Evolutionary conservation across 2,329 filamentous ascomycete species (phyloP).

Genomic region (Sclerotinia trifoliorum): DNA sequence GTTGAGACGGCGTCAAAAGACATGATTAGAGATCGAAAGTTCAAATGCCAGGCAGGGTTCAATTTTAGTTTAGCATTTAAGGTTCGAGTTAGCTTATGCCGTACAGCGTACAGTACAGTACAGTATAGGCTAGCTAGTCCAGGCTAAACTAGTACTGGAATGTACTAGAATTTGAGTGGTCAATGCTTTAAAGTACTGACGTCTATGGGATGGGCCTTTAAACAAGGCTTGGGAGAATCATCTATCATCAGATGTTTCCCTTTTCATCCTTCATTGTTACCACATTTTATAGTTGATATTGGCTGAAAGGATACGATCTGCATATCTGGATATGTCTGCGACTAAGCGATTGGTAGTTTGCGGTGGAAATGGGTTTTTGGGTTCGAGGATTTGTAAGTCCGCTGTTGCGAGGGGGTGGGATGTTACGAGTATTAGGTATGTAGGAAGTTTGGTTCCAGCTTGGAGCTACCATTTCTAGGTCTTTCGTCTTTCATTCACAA

Average conservation of each 20-base stretch:
- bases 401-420: constrained; percentile 85
- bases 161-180: constrained; percentile 21
- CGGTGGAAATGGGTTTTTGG: constrained; percentile 90
- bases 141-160: not conserved
- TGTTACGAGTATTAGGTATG: constrained; percentile 86
- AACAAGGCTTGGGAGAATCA: not conserved
- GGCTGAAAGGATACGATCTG: too few relatives aligned
- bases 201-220: not conserved
- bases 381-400: constrained; percentile 84
- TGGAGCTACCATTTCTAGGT: not conserved
- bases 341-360: constrained; percentile 83
- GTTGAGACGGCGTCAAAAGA: not conserved
- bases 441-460: not conserved
- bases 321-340: constrained; percentile 24
- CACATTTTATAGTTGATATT: not conserved
- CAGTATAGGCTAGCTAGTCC: too few relatives aligned
- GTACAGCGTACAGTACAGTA: too few relatives aligned
- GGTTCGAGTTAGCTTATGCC: constrained; percentile 19
- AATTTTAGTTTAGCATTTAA: not conserved
- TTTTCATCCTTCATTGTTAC: not conserved
- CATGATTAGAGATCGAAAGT: not conserved
- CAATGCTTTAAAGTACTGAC: constrained; percentile 19
- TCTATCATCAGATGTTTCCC: not conserved
- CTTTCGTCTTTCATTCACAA: not conserved
- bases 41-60: too few relatives aligned